Base-by-base conservation (phyloP, 2,329 filamentous ascomycete genomes). In the Periconia sp. region DNA sequence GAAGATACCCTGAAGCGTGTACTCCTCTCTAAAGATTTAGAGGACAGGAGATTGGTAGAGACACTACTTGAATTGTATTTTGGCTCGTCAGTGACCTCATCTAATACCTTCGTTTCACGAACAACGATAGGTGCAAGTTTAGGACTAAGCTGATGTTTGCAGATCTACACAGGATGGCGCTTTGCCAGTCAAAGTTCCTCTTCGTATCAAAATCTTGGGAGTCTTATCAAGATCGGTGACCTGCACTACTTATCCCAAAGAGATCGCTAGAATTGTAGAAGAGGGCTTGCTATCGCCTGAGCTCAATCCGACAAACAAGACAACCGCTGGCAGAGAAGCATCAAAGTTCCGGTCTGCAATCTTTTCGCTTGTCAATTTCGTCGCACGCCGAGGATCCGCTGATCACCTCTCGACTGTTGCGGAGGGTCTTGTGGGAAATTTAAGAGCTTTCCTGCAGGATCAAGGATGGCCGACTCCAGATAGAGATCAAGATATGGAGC, bases 1-100 rank as follows among this genome's bases (percentile, higher is more conserved):
- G 90, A 96, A 43, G 91, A 96, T 57, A 82, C 95, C 35, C 71
- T 97, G 52, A 99, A 96, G 70, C 80, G 92, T 52, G 87, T 83
- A 21, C 80, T 77, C 19, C 75, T 82, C 8, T 75, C 83, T 2
- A 81, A 88, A 7, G 84, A 88, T 7, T 74, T 96, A 18, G 92
- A 97, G 65, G 80, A 89, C 48, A 59, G 75, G 8, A 56, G 66
- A 1, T 69, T 91, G 2, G 77, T 95, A 3, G 73, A 80, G 42
- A 75, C 79, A 12, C 74, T 97, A 2, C 92, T 91, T 57, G 71
- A 78, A 4, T 78, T 91, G 2, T 95, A 96, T 64, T 84, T 86
- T 30, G 82, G 79, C 38, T 65, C 61, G 56, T 61, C 50, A 54
- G 61, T 35, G 11, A 12, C 9, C 15, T 13, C 8, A 28, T 28